Percentiles rank a stretch among this genome's conserved stretches.
phyloP scores from a whole-genome alignment of 768 basidiomycete species.

The Phallus indusiatus region DNA sequence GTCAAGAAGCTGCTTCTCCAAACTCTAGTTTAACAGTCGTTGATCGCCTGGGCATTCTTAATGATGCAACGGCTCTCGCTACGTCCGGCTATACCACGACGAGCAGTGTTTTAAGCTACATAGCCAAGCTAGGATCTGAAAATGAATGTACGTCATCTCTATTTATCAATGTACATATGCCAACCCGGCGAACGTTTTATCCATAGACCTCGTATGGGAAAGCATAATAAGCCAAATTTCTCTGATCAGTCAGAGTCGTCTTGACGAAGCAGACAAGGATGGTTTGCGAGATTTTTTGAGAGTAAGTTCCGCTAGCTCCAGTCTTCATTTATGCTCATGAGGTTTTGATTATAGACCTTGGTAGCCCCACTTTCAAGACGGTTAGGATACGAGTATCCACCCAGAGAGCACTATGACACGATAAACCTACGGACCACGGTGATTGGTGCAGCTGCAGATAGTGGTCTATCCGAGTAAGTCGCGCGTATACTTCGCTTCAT shows the following conservation, averaged over 20 bases:
- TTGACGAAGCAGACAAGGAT: not conserved
- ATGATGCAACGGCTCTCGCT: constrained; percentile 73
- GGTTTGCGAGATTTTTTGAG: constrained; percentile 37
- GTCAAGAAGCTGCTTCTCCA: constrained; percentile 62
- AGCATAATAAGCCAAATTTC: constrained; percentile 51
- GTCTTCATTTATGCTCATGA: not conserved
- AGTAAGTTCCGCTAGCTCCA: not conserved
- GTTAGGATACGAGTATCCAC: constrained; percentile 68
- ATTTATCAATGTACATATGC: constrained; percentile 3
- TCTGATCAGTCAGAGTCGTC: not conserved
- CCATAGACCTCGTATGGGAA: constrained; percentile 71
- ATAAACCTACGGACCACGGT: constrained; percentile 68
- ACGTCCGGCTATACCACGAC: constrained; percentile 72
- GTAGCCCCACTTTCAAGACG: constrained; percentile 66
- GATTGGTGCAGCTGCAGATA: constrained; percentile 44
- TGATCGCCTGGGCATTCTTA: constrained; percentile 83
- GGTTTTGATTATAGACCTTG: constrained; percentile 22
- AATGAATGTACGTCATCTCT: constrained; percentile 51
- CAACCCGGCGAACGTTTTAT: constrained; percentile 3
- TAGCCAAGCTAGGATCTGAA: constrained; percentile 62
- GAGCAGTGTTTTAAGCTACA: constrained; percentile 66
- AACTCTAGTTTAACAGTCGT: constrained; percentile 63
- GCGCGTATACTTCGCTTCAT: not conserved
- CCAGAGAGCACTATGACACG: constrained; percentile 56
- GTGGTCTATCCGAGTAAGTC: constrained; percentile 27